Conservation (phyloP, 2,329 filamentous ascomycete species). For the Alternaria sp. region DNA sequence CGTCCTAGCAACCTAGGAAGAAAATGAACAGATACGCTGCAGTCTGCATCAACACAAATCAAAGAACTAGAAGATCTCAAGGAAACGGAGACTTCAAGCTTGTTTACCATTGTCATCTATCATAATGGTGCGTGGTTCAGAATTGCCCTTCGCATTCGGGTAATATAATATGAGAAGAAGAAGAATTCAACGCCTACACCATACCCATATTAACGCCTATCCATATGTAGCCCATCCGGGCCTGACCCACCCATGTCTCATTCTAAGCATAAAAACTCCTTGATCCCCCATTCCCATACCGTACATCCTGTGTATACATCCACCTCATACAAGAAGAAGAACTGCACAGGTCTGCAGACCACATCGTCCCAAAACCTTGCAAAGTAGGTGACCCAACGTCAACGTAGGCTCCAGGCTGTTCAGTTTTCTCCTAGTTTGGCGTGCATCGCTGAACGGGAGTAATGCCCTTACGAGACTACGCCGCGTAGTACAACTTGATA, state of each 20-base stretch:
- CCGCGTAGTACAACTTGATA: slow-evolving; percentile 61
- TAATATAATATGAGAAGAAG: background rate
- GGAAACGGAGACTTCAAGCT: background rate
- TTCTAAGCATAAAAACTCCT: background rate
- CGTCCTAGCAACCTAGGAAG: background rate
- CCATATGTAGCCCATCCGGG: background rate
- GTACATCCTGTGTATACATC: background rate
- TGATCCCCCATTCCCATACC: background rate
- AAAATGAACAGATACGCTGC: background rate
- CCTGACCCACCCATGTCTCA: background rate
- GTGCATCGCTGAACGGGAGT: background rate
- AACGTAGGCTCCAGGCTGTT: too few species aligned
- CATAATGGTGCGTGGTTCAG: background rate
- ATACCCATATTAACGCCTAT: background rate
- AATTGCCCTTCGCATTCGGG: background rate
- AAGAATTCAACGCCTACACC: background rate
- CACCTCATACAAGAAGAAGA: background rate
- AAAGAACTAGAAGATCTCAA: background rate
- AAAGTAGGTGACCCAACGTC: too few species aligned
- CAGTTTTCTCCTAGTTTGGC: too few species aligned
- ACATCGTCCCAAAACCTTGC: too few species aligned
- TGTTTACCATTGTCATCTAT: background rate
- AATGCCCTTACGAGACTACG: slow-evolving; percentile 15
- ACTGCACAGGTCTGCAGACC: too few species aligned
- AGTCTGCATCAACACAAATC: background rate